Conservation (phyloP, 495 filamentous ascomycete species). For the Delitschia confertaspora region DNA sequence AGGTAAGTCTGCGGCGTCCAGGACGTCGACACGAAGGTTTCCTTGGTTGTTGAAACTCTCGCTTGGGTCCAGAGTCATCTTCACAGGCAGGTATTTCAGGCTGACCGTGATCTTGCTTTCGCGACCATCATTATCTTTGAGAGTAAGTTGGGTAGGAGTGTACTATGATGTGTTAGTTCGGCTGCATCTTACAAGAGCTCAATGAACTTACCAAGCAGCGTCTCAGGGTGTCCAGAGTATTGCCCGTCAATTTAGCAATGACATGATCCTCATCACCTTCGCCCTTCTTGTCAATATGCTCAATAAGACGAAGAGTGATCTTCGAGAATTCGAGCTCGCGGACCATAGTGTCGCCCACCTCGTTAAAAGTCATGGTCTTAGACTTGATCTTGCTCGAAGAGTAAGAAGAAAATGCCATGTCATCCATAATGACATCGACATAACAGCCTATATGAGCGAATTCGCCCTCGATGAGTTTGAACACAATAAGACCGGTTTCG, state of each 20-base stretch:
- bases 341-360: conserved; percentile 90
- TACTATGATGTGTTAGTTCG: conserved; percentile 45
- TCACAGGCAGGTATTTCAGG: conserved; percentile 85
- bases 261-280: conserved; percentile 61
- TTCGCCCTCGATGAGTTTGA: conserved; percentile 84
- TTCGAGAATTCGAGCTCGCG: conserved; percentile 92
- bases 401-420: conserved; percentile 87
- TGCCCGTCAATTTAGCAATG: conserved; percentile 73
- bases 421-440: conserved; percentile 87
- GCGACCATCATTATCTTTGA: conserved; percentile 67
- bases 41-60: conserved; percentile 99
- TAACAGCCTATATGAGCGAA: conserved; percentile 66
- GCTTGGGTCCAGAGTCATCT: conserved; percentile 86
- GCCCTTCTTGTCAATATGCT: conserved; percentile 63
- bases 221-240: conserved; percentile 76
- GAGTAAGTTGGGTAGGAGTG: conserved; percentile 70
- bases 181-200: background rate
- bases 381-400: conserved; percentile 62
- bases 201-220: conserved; percentile 61
- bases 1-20: conserved; percentile 80
- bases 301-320: conserved; percentile 75
- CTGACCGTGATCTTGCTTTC: conserved; percentile 77
- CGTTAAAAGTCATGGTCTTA: conserved; percentile 61
- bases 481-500: conserved; percentile 72
- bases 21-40: conserved; percentile 77